These are phyloP conservation scores for Monosporascus ibericus DNA, from an alignment of 2,329 filamentous ascomycete genomes.

Conservation along the genomic window DNA sequence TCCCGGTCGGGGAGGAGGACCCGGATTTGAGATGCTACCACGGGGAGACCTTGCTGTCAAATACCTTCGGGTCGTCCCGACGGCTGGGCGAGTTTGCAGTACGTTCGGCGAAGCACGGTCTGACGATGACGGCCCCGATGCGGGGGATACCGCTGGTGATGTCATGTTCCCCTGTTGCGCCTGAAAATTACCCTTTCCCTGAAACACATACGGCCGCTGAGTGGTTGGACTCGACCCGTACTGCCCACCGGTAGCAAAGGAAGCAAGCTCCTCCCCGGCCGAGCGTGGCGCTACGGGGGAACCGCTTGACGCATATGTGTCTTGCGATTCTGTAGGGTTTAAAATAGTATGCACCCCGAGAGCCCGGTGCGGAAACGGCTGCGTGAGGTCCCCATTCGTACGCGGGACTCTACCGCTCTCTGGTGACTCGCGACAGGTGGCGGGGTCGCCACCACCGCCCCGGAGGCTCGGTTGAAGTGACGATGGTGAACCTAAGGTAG, in stretches of 20 bases:
- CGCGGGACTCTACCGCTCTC: constrained; percentile 20
- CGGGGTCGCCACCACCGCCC: constrained; percentile 25
- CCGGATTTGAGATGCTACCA: constrained; percentile 40
- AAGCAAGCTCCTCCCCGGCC: constrained; percentile 11
- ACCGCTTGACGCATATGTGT: constrained; percentile 2
- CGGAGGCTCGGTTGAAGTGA: constrained; percentile 21
- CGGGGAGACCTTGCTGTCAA: constrained; percentile 55
- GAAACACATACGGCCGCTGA: constrained; percentile 16
- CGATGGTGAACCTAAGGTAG: constrained; percentile 23
- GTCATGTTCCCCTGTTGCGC: constrained; percentile 15
- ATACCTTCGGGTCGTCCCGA: constrained; percentile 38
- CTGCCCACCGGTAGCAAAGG: constrained; percentile 10
- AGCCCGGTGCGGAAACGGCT: constrained; percentile 26
- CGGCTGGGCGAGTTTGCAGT: constrained; percentile 22
- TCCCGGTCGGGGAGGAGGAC: constrained; percentile 21
- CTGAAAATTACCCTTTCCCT: constrained; percentile 13
- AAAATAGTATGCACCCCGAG: constrained; percentile 39
- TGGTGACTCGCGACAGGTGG: constrained; percentile 20
- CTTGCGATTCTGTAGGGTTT: constrained; percentile 32
- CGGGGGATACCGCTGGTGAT: constrained; percentile 12
- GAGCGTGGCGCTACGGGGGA: constrained; percentile 6
- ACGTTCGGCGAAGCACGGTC: constrained; percentile 26
- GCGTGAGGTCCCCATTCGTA: constrained; percentile 23
- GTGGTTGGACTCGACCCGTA: constrained; percentile 19
- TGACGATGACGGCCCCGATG: constrained; percentile 19